Conservation (phyloP, 2,329 filamentous ascomycete species). For the Colletotrichum filicis region DNA sequence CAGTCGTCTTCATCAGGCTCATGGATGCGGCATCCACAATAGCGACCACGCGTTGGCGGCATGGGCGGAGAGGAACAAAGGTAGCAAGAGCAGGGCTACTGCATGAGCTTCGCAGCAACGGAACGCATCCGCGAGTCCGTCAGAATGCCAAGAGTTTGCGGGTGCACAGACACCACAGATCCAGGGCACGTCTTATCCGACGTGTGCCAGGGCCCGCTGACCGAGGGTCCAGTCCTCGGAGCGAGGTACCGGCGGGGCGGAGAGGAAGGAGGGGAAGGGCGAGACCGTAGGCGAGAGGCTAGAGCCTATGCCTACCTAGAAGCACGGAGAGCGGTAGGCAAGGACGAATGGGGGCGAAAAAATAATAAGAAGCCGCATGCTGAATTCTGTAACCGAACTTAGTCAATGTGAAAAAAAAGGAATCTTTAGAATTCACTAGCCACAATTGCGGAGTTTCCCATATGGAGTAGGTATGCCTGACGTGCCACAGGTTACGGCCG, state of each 20-base stretch:
- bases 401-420: not conserved
- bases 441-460: not conserved
- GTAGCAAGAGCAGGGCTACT: constrained; percentile 3
- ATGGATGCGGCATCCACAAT: not conserved
- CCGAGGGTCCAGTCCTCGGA: not conserved
- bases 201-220: not conserved
- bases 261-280: not conserved
- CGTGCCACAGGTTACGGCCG: not conserved
- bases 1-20: not conserved
- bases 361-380: not conserved
- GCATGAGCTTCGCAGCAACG: constrained; percentile 16
- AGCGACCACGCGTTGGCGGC: not conserved
- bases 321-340: not conserved
- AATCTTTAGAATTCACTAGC: not conserved
- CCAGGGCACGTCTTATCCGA: not conserved
- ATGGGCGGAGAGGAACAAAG: not conserved
- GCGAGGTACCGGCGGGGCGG: not conserved
- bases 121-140: constrained; percentile 11
- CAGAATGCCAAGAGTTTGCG: constrained; percentile 5
- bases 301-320: not conserved
- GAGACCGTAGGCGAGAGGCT: not conserved
- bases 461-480: not conserved
- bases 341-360: not conserved
- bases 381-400: not conserved
- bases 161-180: not conserved